Evolutionary conservation across 129 eudicot genomes (phyloP).

Genomic region (Flaveria robusta): DNA sequence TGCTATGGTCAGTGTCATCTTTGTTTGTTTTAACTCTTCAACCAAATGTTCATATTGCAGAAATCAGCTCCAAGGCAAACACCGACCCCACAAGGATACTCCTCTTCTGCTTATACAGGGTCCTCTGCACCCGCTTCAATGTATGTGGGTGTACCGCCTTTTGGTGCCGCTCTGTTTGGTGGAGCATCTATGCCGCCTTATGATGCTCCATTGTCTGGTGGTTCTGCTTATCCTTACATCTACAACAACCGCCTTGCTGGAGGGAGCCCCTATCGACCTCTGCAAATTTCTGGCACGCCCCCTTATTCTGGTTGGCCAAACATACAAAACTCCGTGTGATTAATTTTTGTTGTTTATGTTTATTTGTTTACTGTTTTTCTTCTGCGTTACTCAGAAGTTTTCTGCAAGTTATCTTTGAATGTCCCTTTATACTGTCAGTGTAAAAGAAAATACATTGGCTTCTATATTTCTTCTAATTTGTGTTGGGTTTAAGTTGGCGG

Average conservation of each 20-base stretch:
- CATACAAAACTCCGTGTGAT: not conserved
- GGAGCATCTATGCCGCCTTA: conserved; percentile 79
- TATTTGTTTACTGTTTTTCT: not conserved
- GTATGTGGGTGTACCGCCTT: conserved; percentile 78
- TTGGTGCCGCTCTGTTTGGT: conserved; percentile 73
- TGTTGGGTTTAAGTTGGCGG: not conserved
- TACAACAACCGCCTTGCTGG: conserved; percentile 66
- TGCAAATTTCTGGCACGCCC: conserved; percentile 68
- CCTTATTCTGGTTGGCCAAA: conserved; percentile 72
- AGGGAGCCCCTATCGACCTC: conserved; percentile 79
- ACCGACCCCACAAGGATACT: conserved; percentile 68
- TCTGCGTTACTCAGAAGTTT: not conserved
- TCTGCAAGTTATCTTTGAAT: conserved; percentile 12
- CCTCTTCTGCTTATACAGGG: conserved; percentile 38
- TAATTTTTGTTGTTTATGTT: not conserved
- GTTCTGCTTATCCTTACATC: conserved; percentile 71
- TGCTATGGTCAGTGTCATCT: not conserved
- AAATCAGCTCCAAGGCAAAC: conserved; percentile 72
- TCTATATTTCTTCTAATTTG: not conserved
- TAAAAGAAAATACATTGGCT: conserved; percentile 3
- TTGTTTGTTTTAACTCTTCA: not conserved
- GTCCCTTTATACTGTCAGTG: not conserved
- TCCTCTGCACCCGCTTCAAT: conserved; percentile 83
- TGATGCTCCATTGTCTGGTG: conserved; percentile 61
- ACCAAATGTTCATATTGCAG: conserved; percentile 42